A percentile compares a stretch with the other conserved stretches of the same genome.
Evolutionary conservation across 805 yeast genomes (phyloP).

Genomic region (Candida montana): DNA sequence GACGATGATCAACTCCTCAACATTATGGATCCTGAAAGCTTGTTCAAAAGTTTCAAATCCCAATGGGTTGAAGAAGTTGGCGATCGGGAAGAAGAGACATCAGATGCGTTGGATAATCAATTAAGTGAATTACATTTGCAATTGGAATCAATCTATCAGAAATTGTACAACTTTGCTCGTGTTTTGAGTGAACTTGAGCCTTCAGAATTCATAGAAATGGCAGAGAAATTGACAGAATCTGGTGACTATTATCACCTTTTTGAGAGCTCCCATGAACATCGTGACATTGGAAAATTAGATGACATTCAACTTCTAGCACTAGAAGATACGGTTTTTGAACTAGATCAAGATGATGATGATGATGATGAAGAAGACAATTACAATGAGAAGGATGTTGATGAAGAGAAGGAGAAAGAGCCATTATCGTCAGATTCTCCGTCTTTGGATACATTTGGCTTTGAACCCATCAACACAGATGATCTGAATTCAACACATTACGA

Average conservation of each 20-base stretch:
- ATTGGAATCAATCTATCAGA: slow-evolving; percentile 13
- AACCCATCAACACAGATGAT: background rate
- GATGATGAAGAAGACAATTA: no score
- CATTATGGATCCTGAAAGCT: slow-evolving; percentile 2
- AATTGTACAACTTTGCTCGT: slow-evolving; percentile 13
- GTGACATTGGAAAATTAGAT: background rate
- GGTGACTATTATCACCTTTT: slow-evolving; percentile 1
- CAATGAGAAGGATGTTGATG: no score
- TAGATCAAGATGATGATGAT: slow-evolving; percentile 7
- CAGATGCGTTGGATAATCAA: slow-evolving; percentile 11
- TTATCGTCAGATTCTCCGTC: no score
- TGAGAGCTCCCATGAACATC: slow-evolving; percentile 4
- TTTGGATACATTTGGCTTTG: background rate
- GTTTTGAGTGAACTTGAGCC: slow-evolving; percentile 13
- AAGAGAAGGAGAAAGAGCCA: no score
- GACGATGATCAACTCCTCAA: slow-evolving; percentile 4
- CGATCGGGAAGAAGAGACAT: slow-evolving; percentile 4
- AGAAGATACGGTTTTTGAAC: slow-evolving; percentile 8
- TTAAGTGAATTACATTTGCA: slow-evolving; percentile 9
- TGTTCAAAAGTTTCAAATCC: slow-evolving; percentile 8
- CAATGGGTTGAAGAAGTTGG: slow-evolving; percentile 7
- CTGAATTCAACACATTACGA: background rate
- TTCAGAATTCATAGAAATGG: slow-evolving; percentile 13
- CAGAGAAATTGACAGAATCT: slow-evolving; percentile 6
- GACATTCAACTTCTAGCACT: background rate